Evolutionary conservation across 495 filamentous ascomycete species (phyloP), one percentile per base, ranked within the genome.

Genomic region (Talaromyces adpressus): DNA sequence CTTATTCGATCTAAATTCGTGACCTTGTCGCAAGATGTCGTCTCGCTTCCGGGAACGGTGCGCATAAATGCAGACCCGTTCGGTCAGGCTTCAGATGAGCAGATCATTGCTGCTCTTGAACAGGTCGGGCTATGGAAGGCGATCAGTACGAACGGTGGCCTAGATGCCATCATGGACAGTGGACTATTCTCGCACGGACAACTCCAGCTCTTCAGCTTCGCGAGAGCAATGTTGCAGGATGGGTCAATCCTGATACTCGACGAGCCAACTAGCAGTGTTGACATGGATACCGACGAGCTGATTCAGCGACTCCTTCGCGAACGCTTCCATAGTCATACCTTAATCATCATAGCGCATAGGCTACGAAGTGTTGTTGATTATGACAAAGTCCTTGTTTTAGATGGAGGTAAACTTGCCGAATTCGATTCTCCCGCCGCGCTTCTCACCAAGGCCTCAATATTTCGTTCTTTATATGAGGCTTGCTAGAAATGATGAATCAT

Each of bases 1-100:
- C 62, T 58, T 18, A 62, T 79, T 16, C 71, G 77, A 6, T 68
- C 69, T n/a, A 61, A 69, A 6, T 70, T 81, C 4, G 76, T 78
- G 49, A 65, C 77, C 0, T 72, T 84, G 3, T 73, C 80, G 1
- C 82, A 84, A 63, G 80, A 85, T 22, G 72, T 78, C 1, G 74
- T 82, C 59, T 75, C 79, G 22, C 53, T 83, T 1, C 67, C 65
- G 6, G 80, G 76, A 12, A 74, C 68, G 1, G 68, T 83, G 3
- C 75, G 82, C 23, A 69, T 75, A 18, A 84, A 85, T 53, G 66
- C 75, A 8, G 79, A 83, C 59, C 77, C 79, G 5, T 63, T 70
- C 25, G 64, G 59, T 6, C 68, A 65, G 34, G 62, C 63, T 1
- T 57, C 68, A 3, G 78, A 82, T 39, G 70, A 73, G 5, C 63